These are phyloP conservation scores for Leucosporidium scottii DNA, from an alignment of 768 basidiomycete species.

Conservation along the genomic window DNA sequence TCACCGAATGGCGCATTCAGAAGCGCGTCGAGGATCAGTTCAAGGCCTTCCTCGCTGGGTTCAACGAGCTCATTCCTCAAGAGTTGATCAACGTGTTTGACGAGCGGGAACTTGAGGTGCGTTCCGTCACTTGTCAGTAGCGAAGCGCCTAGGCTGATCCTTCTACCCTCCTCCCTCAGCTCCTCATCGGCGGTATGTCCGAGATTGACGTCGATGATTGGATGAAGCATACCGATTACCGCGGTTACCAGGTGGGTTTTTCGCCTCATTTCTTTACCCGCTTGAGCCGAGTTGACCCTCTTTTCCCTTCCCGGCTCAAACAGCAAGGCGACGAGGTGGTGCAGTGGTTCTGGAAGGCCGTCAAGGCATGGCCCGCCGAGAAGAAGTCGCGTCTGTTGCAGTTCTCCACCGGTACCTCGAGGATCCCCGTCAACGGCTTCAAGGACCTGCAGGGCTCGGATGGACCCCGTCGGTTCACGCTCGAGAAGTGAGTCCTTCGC, in stretches of 20 bases:
- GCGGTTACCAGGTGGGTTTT: constrained; percentile 55
- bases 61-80: constrained; percentile 97
- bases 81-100: constrained; percentile 98
- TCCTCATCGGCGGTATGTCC: constrained; percentile 98
- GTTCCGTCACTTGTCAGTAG: constrained; percentile 1
- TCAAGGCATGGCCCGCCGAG: constrained; percentile 95
- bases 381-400: constrained; percentile 92
- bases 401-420: constrained; percentile 62
- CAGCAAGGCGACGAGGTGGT: constrained; percentile 76
- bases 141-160: background rate
- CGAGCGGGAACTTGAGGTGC: constrained; percentile 80
- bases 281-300: no score
- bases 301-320: no score
- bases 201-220: constrained; percentile 91
- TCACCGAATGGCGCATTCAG: constrained; percentile 96
- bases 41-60: constrained; percentile 99
- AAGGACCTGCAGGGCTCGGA: constrained; percentile 97
- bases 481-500: constrained; percentile 62
- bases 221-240: constrained; percentile 98
- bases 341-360: constrained; percentile 98
- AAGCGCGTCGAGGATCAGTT: constrained; percentile 97
- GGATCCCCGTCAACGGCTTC: constrained; percentile 97
- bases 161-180: constrained; percentile 34
- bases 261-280: no score
- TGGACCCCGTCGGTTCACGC: constrained; percentile 92